These are phyloP conservation scores for Trametes cingulata DNA, from an alignment of 768 basidiomycete genomes.

Conservation along the genomic window DNA sequence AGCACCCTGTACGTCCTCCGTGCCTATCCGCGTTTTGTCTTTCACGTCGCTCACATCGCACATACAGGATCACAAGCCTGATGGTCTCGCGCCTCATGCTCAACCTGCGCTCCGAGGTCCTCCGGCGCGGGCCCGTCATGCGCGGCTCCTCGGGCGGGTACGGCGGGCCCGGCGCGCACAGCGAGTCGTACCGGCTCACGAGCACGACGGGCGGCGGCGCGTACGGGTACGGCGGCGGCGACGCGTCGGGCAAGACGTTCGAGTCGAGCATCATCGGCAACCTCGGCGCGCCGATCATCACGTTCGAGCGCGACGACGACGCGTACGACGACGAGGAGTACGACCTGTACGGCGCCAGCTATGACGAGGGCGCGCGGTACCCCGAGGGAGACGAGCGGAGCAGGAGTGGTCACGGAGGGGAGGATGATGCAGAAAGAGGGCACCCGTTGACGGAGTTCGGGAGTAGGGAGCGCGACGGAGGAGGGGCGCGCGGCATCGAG, in stretches of 20 bases:
- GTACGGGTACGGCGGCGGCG: neutral
- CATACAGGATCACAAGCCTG: slow-evolving; percentile 22
- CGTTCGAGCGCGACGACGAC: slow-evolving; percentile 56
- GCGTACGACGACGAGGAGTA: slow-evolving; percentile 51
- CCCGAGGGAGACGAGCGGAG: neutral
- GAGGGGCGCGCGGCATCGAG: neutral
- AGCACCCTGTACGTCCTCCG: slow-evolving; percentile 26
- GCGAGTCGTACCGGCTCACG: slow-evolving; percentile 10
- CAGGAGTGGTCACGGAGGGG: neutral
- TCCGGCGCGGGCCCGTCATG: slow-evolving; percentile 16
- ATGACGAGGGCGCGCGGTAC: neutral
- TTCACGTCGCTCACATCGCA: neutral
- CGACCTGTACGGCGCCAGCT: slow-evolving; percentile 3
- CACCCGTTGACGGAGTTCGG: neutral
- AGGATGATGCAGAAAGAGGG: neutral
- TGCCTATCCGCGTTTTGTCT: neutral
- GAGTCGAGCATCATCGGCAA: slow-evolving; percentile 23
- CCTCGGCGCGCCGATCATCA: slow-evolving; percentile 23
- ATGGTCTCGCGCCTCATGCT: slow-evolving; percentile 29
- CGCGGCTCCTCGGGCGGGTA: neutral
- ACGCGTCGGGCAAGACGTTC: slow-evolving; percentile 10
- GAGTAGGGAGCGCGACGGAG: neutral
- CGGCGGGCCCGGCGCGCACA: neutral
- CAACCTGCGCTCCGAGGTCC: slow-evolving; percentile 22
- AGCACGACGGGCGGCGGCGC: neutral